These are phyloP conservation scores for Mucor velutinosus DNA, from an alignment of 371 early-diverging fungal species.

Conservation along the genomic window DNA sequence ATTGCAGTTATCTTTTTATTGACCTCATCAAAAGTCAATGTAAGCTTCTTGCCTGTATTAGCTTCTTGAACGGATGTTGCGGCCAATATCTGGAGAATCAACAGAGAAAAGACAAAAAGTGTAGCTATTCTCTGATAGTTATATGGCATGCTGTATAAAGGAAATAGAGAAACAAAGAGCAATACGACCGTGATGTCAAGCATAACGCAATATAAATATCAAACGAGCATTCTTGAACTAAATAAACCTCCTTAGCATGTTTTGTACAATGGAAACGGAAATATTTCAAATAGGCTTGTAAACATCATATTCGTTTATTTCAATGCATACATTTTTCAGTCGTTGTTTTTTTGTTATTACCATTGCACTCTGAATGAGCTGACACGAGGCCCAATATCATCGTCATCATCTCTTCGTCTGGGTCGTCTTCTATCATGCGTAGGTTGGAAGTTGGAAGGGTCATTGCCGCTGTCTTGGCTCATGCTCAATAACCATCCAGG, in stretches of 20 bases:
- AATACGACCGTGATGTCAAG: neutral
- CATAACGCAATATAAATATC: neutral
- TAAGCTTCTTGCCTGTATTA: neutral
- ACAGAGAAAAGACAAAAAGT: neutral
- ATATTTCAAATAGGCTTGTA: neutral
- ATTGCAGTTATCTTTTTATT: neutral
- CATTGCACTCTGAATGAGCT: conserved; percentile 5
- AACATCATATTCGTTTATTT: neutral
- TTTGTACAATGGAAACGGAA: neutral
- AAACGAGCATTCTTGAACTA: neutral
- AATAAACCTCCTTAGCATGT: neutral
- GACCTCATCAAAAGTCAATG: neutral
- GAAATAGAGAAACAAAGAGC: neutral
- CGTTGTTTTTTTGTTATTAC: neutral
- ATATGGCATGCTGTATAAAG: neutral
- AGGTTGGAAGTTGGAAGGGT: conserved; percentile 6
- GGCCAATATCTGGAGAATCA: neutral
- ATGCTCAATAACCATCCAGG: conserved; percentile 69
- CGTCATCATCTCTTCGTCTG: conserved; percentile 9
- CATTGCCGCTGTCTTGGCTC: neutral
- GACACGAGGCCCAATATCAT: conserved; percentile 25
- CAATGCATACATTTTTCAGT: neutral
- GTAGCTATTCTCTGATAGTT: neutral
- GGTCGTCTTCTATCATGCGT: neutral
- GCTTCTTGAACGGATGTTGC: neutral